Evolutionary conservation across 805 yeast genomes (phyloP).

Genomic region (Wickerhamomyces alni): DNA sequence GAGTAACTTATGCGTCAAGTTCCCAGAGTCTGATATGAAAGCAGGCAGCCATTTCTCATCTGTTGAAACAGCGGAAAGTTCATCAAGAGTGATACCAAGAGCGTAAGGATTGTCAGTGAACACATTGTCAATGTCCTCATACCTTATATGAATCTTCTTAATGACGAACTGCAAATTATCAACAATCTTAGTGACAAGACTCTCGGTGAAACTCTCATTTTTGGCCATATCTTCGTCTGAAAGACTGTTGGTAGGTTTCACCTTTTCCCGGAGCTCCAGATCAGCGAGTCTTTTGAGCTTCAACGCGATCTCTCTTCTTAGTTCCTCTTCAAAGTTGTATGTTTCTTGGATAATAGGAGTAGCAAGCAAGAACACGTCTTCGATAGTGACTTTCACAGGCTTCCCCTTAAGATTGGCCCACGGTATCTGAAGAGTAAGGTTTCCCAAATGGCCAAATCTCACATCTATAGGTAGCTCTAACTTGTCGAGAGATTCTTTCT

Average conservation of each 20-base stretch:
- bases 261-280: slow-evolving; percentile 47
- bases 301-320: slow-evolving; percentile 55
- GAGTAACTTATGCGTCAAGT: slow-evolving; percentile 68
- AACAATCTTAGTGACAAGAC: slow-evolving; percentile 80
- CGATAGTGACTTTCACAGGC: slow-evolving; percentile 83
- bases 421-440: slow-evolving; percentile 85
- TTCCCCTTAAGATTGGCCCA: slow-evolving; percentile 93
- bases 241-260: slow-evolving; percentile 30
- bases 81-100: slow-evolving; percentile 75
- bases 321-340: slow-evolving; percentile 46
- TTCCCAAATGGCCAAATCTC: slow-evolving; percentile 84
- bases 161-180: slow-evolving; percentile 91
- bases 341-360: slow-evolving; percentile 61
- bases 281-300: slow-evolving; percentile 65
- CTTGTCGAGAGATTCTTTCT: slow-evolving; percentile 84
- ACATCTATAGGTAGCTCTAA: slow-evolving; percentile 84
- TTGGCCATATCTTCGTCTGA: slow-evolving; percentile 36
- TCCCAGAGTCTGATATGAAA: slow-evolving; percentile 66
- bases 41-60: slow-evolving; percentile 81
- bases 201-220: slow-evolving; percentile 81
- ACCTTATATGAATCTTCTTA: slow-evolving; percentile 84
- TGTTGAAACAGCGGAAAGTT: slow-evolving; percentile 87
- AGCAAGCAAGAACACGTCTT: slow-evolving; percentile 81
- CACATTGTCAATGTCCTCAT: slow-evolving; percentile 69
- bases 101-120: slow-evolving; percentile 75